Base-by-base conservation (phyloP, 352 stramenopile genomes). In the Pythium dissotocum region DNA sequence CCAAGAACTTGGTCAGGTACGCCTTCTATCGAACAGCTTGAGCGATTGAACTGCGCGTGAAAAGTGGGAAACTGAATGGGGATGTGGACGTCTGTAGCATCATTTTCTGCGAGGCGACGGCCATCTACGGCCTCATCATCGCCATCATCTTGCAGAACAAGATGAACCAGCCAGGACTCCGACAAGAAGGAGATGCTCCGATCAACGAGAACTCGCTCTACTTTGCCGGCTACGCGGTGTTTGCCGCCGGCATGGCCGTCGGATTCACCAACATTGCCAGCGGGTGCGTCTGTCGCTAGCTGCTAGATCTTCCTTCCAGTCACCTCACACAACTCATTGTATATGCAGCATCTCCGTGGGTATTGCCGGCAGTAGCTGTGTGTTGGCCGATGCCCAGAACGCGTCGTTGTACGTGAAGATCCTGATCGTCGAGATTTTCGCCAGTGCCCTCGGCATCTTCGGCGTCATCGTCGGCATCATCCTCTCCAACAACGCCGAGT, bases 71-170 rank as follows among this genome's bases (percentile, higher is more conserved):
- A 32, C n/a, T 26, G 21, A 32, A 53, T 14, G 46, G 24, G 4
- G 21, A 6, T 32, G 18, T 53, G 46, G 30, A 21, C 2, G 7
- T 16, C 8, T 30, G 9, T 32, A 97, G 95, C 81, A 98, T 99
- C 64, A 99, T 99, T 93, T 99, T 99, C 81, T 99, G 98, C 78
- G 98, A 99, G 84, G 98, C 98, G 12, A 99, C 96, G 26, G 98
- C 98, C 59, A 99, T 99, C 70, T 99, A 99, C 79, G 98, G 98
- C 64, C 94, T 99, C 67, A 99, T 99, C 66, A 98, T 99, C 85
- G 97, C 97, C 49, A 99, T 99, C 76, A 99, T 99, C 69, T 82
- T 99, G 49, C 89, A 98, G 67, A 99, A 96, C 81, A 99, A 99
- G 88, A 94, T 96, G 85, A 91, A 88, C 65, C 78, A 91, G 63